Base-by-base conservation (phyloP, 805 yeast species). In the Teunomyces panamensis region DNA sequence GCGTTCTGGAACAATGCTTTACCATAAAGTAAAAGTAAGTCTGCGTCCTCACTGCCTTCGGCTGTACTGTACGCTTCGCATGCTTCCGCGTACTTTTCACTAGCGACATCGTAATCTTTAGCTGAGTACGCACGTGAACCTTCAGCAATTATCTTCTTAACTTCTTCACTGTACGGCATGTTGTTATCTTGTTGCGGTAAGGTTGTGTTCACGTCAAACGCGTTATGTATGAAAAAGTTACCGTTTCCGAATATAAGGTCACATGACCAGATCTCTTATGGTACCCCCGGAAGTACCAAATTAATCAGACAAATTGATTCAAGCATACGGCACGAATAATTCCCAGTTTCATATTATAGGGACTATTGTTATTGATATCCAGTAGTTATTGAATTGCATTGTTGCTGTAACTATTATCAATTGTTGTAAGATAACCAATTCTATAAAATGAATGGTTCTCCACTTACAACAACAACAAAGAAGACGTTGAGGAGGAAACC, bases 1-100 rank as follows among this genome's bases (percentile, higher is more conserved):
- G 91, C 97, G 33, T 80, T 78, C 52, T 84, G 86, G 67, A 85
- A 90, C 32, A 91, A 65, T 0, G 96, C 83, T 62, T 83, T 82
- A 2, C 96, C 97, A 54, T 90, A 90, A 35, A 86, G 64, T 54
- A 77, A 81, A 57, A 90, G 70, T 54, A 89, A 73, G 51, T 87
- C 87, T 4, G 94, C 85, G 53, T 89, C 96, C 39, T 79, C 78
- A n/a, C 79, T 82, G 10, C 76, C 72, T 17, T 75, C 68, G 34
- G 73, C 73, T 9, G 68, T 67, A 43, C 81, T 76, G 54, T 68
- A 75, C 37, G 63, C 51, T 49, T 79, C 85, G 61, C 96, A 89
- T 0, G 94, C 90, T 47, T 82, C 81, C 0, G 88, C 90, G 53
- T 85, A 87, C 46, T 72, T 69, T 49, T 82, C 86, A 1, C 81